phyloP scores from a whole-genome alignment of 2,329 filamentous ascomycete species.

The Bimuria novae-zelandiae region DNA sequence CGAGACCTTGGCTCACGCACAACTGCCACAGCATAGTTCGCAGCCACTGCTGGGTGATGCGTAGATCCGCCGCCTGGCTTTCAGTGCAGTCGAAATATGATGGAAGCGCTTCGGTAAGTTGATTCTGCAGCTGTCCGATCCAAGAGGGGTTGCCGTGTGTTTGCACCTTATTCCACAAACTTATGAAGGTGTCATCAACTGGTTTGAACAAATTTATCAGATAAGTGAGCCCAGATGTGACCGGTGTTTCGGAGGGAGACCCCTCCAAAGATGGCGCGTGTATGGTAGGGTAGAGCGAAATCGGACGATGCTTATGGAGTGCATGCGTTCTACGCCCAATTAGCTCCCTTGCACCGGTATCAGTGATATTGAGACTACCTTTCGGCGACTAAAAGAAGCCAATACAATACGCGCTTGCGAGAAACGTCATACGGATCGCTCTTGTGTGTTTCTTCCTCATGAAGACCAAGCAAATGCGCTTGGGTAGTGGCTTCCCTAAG shows the following conservation, averaged over 20 bases:
- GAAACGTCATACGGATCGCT: conserved; percentile 57
- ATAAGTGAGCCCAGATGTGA: conserved; percentile 63
- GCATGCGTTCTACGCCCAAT: conserved; percentile 60
- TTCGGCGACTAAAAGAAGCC: conserved; percentile 67
- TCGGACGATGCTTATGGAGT: conserved; percentile 65
- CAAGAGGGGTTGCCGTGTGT: conserved; percentile 52
- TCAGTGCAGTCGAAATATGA: conserved; percentile 63
- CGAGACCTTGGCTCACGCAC: conserved; percentile 67
- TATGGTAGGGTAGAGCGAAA: conserved; percentile 65
- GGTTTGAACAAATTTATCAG: conserved; percentile 65
- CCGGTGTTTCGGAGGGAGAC: conserved; percentile 58
- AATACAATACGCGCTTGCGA: conserved; percentile 62
- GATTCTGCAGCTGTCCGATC: conserved; percentile 55
- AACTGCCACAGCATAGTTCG: conserved; percentile 74
- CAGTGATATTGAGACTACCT: conserved; percentile 46
- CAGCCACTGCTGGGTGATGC: conserved; percentile 73
- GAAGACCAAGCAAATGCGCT: conserved; percentile 62
- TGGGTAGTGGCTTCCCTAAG: conserved; percentile 65
- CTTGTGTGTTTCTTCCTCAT: conserved; percentile 62
- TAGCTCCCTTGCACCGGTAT: not conserved
- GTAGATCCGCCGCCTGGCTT: conserved; percentile 70
- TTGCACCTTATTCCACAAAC: conserved; percentile 65
- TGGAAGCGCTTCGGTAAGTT: conserved; percentile 59
- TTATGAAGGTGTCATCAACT: conserved; percentile 66
- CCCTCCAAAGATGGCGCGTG: conserved; percentile 56